Percentiles rank a stretch among this genome's conserved stretches.
These are phyloP conservation scores for Nicotiana attenuata DNA, from an alignment of 257 asterid genomes.

Conservation along the genomic window DNA sequence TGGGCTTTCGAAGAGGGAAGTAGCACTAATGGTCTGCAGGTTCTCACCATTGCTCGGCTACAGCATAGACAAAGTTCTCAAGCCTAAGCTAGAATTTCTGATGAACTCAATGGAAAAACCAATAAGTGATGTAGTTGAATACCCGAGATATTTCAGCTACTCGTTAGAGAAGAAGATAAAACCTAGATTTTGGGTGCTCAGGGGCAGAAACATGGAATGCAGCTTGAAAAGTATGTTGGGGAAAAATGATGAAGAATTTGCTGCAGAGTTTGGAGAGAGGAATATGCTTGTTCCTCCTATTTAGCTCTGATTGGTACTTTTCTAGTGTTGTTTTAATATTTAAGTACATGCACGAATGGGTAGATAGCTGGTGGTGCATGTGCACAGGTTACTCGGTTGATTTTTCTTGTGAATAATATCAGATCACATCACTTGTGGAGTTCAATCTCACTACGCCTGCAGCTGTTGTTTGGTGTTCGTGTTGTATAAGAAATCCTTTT, in stretches of 20 bases:
- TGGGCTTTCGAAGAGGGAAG: conserved; percentile 63
- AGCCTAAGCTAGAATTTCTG: conserved; percentile 74
- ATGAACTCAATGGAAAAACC: conserved; percentile 63
- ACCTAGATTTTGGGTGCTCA: conserved; percentile 74
- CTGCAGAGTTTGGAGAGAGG: conserved; percentile 42
- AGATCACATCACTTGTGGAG: background rate
- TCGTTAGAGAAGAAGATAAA: conserved; percentile 91
- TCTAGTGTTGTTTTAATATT: background rate
- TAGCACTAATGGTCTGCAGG: conserved; percentile 62
- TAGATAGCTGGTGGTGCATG: background rate
- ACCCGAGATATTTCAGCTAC: conserved; percentile 95
- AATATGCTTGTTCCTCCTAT: conserved; percentile 38
- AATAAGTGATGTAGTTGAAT: conserved; percentile 58
- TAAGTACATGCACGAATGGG: background rate
- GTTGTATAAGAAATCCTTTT: background rate
- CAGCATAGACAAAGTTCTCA: conserved; percentile 67
- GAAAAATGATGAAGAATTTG: conserved; percentile 85
- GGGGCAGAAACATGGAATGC: conserved; percentile 47
- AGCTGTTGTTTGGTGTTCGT: background rate
- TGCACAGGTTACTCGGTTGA: background rate
- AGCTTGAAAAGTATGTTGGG: conserved; percentile 77
- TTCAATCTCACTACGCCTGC: background rate
- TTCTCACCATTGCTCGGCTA: conserved; percentile 92
- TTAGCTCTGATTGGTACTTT: background rate
- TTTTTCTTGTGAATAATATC: background rate